These are phyloP conservation scores for Blastobotrys petasosporus DNA, from an alignment of 1,139 yeast genomes.

Conservation along the genomic window DNA sequence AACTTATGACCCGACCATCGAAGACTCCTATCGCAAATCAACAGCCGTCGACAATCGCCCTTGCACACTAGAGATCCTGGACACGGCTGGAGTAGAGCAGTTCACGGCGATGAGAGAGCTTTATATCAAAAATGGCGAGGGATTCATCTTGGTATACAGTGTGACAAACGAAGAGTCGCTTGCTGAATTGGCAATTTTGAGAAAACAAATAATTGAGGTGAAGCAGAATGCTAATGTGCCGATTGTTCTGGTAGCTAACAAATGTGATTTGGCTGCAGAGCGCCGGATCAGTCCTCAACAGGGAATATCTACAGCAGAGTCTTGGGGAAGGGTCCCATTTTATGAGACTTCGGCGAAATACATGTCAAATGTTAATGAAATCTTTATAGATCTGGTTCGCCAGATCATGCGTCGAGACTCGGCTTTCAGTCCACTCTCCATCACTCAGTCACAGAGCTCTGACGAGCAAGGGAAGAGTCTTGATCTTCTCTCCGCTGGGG, in stretches of 20 bases:
- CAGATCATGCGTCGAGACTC: slow-evolving; percentile 44
- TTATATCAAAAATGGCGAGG: slow-evolving; percentile 42
- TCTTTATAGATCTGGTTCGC: slow-evolving; percentile 79
- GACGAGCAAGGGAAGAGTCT: too few relatives aligned
- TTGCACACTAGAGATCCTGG: slow-evolving; percentile 39
- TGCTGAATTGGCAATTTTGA: slow-evolving; percentile 69
- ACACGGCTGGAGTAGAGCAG: slow-evolving; percentile 45
- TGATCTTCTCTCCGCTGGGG: too few relatives aligned
- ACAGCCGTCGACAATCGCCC: slow-evolving; percentile 36
- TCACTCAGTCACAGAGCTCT: slow-evolving; percentile 7
- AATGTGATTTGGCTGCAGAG: slow-evolving; percentile 67
- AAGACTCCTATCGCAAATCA: slow-evolving; percentile 44
- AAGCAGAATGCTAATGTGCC: slow-evolving; percentile 49
- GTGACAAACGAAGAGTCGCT: slow-evolving; percentile 80
- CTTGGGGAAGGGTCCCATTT: slow-evolving; percentile 92
- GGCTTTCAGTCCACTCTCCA: slow-evolving; percentile 18
- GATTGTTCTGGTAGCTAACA: slow-evolving; percentile 41
- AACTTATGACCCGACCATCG: slow-evolving; percentile 96
- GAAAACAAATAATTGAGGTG: slow-evolving; percentile 86
- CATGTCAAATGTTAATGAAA: slow-evolving; percentile 80
- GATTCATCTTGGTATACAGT: slow-evolving; percentile 59
- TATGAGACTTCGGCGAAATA: slow-evolving; percentile 75
- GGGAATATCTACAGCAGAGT: slow-evolving; percentile 63
- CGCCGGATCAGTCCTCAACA: slow-evolving; percentile 39
- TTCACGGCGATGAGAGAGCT: slow-evolving; percentile 62